phyloP scores from a whole-genome alignment of 2,329 filamentous ascomycete species.

The Epichloe gansuensis region DNA sequence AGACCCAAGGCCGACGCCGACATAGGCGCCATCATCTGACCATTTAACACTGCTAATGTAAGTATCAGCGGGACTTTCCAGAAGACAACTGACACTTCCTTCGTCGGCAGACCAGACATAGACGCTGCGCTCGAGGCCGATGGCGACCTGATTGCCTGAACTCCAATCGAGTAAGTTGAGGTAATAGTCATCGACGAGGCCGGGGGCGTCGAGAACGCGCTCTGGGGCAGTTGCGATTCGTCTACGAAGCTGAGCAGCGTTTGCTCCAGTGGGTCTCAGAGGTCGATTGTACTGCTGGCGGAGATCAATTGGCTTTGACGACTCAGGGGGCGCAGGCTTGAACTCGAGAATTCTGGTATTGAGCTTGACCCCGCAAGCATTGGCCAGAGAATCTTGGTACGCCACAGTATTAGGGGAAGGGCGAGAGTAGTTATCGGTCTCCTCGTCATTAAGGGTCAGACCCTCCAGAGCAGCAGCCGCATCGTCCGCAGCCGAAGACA shows the following conservation, averaged over 20 bases:
- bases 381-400: conserved; percentile 83
- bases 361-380: conserved; percentile 81
- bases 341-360: conserved; percentile 95
- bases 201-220: conserved; percentile 89
- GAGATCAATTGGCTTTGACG: conserved; percentile 94
- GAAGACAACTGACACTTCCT: conserved; percentile 73
- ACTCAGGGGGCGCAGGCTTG: conserved; percentile 96
- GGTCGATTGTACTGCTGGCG: conserved; percentile 97
- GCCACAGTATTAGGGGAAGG: conserved; percentile 78
- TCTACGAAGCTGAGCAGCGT: conserved; percentile 75
- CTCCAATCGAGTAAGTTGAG: conserved; percentile 98
- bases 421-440: conserved; percentile 56
- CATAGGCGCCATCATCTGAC: conserved; percentile 94
- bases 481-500: conserved; percentile 71
- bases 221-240: conserved; percentile 91
- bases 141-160: conserved; percentile 92
- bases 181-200: conserved; percentile 96
- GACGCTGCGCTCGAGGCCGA: conserved; percentile 90
- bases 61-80: conserved; percentile 80
- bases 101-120: conserved; percentile 98
- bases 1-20: conserved; percentile 84
- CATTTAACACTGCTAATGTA: conserved; percentile 98
- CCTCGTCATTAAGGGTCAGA: conserved; percentile 61
- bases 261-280: conserved; percentile 61
- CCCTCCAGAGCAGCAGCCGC: conserved; percentile 66